Percentiles rank a stretch among this genome's conserved stretches.
These are phyloP conservation scores for Ligustrum vulgare DNA, from an alignment of 257 asterid genomes.

Conservation along the genomic window DNA sequence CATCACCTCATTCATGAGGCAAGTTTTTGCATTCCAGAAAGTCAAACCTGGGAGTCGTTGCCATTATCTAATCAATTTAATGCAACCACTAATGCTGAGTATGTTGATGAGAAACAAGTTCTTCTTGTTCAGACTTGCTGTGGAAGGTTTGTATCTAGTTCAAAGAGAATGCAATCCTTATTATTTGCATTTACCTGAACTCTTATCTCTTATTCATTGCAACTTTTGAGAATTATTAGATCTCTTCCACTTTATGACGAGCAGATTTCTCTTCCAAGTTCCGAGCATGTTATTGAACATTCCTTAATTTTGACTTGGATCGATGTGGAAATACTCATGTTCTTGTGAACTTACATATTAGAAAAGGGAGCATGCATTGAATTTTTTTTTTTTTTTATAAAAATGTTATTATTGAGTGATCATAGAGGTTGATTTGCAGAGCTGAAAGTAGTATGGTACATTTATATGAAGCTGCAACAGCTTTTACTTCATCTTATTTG, in stretches of 20 bases:
- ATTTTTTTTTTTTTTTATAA: no score
- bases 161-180: conserved; percentile 9
- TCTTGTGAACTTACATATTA: background rate
- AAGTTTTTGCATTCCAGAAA: conserved; percentile 75
- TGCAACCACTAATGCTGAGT: conserved; percentile 48
- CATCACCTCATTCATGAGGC: conserved; percentile 53
- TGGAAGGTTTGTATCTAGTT: conserved; percentile 65
- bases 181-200: conserved; percentile 11
- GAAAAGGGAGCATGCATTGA: background rate
- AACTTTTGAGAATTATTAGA: conserved; percentile 1
- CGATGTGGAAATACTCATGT: background rate
- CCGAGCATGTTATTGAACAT: background rate
- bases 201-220: conserved; percentile 2
- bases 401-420: no score
- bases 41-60: conserved; percentile 86
- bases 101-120: conserved; percentile 54
- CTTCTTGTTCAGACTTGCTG: conserved; percentile 82
- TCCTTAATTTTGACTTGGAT: conserved; percentile 7
- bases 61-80: conserved; percentile 59
- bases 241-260: background rate
- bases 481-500: background rate
- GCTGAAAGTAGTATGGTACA: background rate
- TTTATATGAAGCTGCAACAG: background rate
- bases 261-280: conserved; percentile 8
- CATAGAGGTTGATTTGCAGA: background rate